phyloP scores from a whole-genome alignment of 2,329 filamentous ascomycete genomes.

The Albophoma yamanashiensis region DNA sequence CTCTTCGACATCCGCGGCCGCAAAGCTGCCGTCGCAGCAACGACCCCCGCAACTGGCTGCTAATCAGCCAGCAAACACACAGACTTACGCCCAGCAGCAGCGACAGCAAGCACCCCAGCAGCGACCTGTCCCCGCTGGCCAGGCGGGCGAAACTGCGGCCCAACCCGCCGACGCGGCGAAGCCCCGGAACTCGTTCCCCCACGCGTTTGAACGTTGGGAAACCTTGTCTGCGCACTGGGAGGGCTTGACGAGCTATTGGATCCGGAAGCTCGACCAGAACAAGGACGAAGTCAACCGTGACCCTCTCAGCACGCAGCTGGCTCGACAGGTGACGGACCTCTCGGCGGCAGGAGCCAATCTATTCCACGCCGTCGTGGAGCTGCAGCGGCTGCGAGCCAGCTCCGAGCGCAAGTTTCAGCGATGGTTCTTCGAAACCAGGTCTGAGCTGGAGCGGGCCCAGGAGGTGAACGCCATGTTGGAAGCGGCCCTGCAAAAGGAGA shows the following conservation, averaged over 20 bases:
- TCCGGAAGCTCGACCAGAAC: constrained; percentile 83
- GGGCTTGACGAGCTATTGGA: constrained; percentile 94
- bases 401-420: constrained; percentile 97
- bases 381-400: constrained; percentile 85
- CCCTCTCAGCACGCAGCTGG: constrained; percentile 77
- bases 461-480: constrained; percentile 79
- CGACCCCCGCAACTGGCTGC: constrained; percentile 4
- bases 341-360: constrained; percentile 94
- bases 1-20: constrained; percentile 3
- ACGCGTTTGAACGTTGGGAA: constrained; percentile 97
- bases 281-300: constrained; percentile 74
- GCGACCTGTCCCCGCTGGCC: constrained; percentile 5
- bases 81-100: constrained; percentile 5
- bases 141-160: constrained; percentile 8
- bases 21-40: constrained; percentile 7
- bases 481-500: constrained; percentile 61
- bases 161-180: constrained; percentile 17
- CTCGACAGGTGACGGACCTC: constrained; percentile 91
- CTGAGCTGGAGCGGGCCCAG: constrained; percentile 74
- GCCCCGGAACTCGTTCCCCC: constrained; percentile 69
- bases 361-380: constrained; percentile 93
- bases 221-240: constrained; percentile 97
- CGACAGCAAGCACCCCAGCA: constrained; percentile 5
- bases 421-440: constrained; percentile 94
- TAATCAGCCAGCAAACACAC: constrained; percentile 2